Conservation (phyloP, 2,329 filamentous ascomycete species). For the Sarocladiaceae sp. region DNA sequence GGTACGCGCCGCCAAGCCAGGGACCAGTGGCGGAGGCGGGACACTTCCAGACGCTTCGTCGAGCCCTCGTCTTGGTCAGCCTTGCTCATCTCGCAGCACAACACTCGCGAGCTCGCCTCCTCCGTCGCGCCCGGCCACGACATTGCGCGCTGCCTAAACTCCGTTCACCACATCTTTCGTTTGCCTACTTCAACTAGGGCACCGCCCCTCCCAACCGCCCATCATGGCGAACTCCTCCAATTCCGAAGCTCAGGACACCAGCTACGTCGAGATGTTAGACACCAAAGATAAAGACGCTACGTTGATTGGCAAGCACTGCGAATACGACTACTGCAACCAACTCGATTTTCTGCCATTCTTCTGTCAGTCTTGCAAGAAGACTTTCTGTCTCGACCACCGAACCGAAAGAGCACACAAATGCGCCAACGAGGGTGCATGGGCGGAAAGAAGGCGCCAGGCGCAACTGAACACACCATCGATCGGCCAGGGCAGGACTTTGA, state of each 20-base stretch:
- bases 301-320: constrained; percentile 85
- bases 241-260: constrained; percentile 39
- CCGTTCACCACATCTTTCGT: background rate
- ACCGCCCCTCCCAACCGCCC: constrained; percentile 13
- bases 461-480: constrained; percentile 49
- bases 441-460: constrained; percentile 50
- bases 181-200: background rate
- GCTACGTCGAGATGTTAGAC: constrained; percentile 69
- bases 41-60: constrained; percentile 30
- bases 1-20: constrained; percentile 17
- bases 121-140: background rate
- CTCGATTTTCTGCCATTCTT: constrained; percentile 95
- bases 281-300: constrained; percentile 72
- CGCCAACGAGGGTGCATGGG: constrained; percentile 57
- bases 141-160: constrained; percentile 1
- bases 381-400: constrained; percentile 92
- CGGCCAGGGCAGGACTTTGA: constrained; percentile 50
- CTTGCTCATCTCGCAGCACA: constrained; percentile 1
- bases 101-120: constrained; percentile 7
- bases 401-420: constrained; percentile 77
- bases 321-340: constrained; percentile 86
- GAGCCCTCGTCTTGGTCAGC: constrained; percentile 10
- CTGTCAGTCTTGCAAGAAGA: constrained; percentile 82
- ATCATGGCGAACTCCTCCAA: constrained; percentile 51
- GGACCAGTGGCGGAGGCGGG: constrained; percentile 13